Base-by-base conservation (phyloP, 257 asterid species). In the Thymus mandschuricus region DNA sequence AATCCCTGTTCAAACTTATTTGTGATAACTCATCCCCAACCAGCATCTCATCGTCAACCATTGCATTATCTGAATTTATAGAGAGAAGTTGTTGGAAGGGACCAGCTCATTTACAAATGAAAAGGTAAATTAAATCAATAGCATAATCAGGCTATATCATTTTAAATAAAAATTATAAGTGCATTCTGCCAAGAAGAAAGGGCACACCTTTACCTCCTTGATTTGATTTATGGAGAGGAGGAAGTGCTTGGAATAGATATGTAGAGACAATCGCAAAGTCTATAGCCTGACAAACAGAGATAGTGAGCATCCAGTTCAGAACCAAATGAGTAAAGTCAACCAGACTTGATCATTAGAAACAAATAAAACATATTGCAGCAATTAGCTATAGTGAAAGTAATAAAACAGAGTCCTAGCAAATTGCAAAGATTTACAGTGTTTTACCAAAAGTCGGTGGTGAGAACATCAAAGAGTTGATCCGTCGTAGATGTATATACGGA, bases 221-320 rank as follows among this genome's bases (percentile, higher is more conserved):
- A 62, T 79, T 84, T 74, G 83, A 80, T 60, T 84, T 71, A 68
- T 74, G 85, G 77, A 86, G 79, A 58, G 96, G 85, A 66, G 97
- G 95, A 67, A 87, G 88, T 72, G 87, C 91, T 84, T 87, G 94
- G 87, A 95, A 82, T 83, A 95, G 75, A 83, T 76, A 81, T 66
- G 98, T 86, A 27, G 90, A 84, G 67, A 87, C 89, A 68, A 82
- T 76, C 10, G 92, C 91, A 81, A 95, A 95, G 81, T 95, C 89
- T 70, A 90, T 73, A 34, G 95, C 99, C 99, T 95, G 92, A 56
- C 66, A 69, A 11, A 38, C 41, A 54, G 56, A 56, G 33, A 78
- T 28, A 66, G 33, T 7, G 57, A 69, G 71, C 15, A 21, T 55
- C 58, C 38, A 58, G 30, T 68, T 63, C 54, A 64, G 51, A 59